phyloP scores from a whole-genome alignment of 352 stramenopile species.

The Phytophthora colocasiae region DNA sequence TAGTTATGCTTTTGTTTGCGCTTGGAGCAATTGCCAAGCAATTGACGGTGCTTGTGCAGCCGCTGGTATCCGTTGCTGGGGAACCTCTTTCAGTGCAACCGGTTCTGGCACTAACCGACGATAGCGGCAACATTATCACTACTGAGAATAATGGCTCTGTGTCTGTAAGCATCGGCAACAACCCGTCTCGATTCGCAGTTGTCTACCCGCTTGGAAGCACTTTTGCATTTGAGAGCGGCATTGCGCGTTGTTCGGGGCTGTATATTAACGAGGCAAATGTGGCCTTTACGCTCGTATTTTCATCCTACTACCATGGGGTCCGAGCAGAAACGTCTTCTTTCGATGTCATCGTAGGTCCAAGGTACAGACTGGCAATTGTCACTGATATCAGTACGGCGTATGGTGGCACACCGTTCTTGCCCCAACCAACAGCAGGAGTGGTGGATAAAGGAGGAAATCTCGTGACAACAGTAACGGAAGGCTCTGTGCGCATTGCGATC shows the following conservation, averaged over 20 bases:
- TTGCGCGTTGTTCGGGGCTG: constrained; percentile 74
- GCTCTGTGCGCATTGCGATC: constrained; percentile 71
- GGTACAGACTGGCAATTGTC: constrained; percentile 67
- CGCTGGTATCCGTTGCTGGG: constrained; percentile 64
- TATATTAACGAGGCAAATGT: constrained; percentile 70
- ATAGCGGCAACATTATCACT: constrained; percentile 79
- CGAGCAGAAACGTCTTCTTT: constrained; percentile 77
- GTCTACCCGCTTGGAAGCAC: constrained; percentile 51
- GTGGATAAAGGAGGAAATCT: constrained; percentile 84
- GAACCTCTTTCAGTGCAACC: constrained; percentile 68
- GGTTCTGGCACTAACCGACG: constrained; percentile 76
- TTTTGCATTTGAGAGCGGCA: constrained; percentile 80
- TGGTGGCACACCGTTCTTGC: constrained; percentile 76
- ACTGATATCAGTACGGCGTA: constrained; percentile 83
- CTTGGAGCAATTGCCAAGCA: constrained; percentile 31
- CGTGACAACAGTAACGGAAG: constrained; percentile 51
- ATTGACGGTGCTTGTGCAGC: constrained; percentile 74
- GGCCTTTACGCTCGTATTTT: constrained; percentile 77
- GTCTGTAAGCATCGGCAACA: constrained; percentile 57
- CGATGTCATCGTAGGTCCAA: constrained; percentile 68
- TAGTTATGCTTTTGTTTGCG: constrained; percentile 15
- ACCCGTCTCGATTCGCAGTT: constrained; percentile 58
- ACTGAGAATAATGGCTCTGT: constrained; percentile 63
- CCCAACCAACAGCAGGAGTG: constrained; percentile 76
- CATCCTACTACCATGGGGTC: constrained; percentile 71